Conservation (phyloP, 2,329 filamentous ascomycete species). For the Hypoxylon sp. region DNA sequence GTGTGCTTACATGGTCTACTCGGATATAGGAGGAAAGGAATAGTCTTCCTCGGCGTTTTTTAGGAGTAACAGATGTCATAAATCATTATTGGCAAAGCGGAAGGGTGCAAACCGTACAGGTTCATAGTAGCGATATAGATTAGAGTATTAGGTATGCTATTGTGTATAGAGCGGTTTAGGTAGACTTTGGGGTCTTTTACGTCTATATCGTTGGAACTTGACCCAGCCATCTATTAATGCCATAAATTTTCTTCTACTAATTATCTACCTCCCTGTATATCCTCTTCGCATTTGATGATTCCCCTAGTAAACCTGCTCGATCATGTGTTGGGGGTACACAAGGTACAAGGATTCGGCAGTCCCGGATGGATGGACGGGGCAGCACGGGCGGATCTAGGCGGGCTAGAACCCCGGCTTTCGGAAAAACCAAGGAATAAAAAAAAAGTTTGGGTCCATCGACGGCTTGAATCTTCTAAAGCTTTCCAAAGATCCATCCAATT, state of each 20-base stretch:
- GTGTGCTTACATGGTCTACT: slow-evolving; percentile 7
- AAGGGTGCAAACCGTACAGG: slow-evolving; percentile 38
- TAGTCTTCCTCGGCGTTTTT: slow-evolving; percentile 32
- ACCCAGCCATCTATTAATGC: slow-evolving; percentile 24
- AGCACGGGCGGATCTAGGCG: too few species aligned
- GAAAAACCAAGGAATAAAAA: slow-evolving; percentile 45
- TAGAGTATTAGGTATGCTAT: slow-evolving; percentile 35
- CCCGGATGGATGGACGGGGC: slow-evolving; percentile 21
- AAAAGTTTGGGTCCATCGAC: slow-evolving; percentile 38
- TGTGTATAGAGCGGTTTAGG: slow-evolving; percentile 36
- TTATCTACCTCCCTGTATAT: too few species aligned
- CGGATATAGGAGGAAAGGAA: slow-evolving; percentile 25
- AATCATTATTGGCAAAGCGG: slow-evolving; percentile 29
- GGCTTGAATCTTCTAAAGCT: slow-evolving; percentile 44
- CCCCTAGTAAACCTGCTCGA: too few species aligned
- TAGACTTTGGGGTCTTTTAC: slow-evolving; percentile 26
- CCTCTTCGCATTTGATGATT: too few species aligned
- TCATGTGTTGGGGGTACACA: too few species aligned
- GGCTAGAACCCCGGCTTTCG: slow-evolving; percentile 31
- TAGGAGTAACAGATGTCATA: slow-evolving; percentile 16
- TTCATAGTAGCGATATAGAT: slow-evolving; percentile 43
- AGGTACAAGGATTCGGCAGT: slow-evolving; percentile 14
- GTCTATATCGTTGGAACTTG: slow-evolving; percentile 6
- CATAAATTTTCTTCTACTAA: slow-evolving; percentile 20
- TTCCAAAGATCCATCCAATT: slow-evolving; percentile 41